Evolutionary conservation across 78 protist species (phyloP).

Genomic region (Cavenderia fasciculata): DNA sequence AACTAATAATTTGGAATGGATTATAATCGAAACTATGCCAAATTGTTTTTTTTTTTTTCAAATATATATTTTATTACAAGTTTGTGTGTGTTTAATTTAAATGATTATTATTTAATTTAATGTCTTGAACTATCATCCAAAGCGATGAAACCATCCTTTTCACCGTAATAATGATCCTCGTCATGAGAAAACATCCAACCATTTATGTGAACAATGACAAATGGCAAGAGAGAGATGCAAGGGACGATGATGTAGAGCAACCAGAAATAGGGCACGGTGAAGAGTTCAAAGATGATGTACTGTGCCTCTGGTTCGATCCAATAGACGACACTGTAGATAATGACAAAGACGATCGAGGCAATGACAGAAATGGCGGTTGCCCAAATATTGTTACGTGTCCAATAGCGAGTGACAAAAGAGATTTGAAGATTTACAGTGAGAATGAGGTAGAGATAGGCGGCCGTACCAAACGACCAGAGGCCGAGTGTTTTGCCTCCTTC

Average conservation of each 20-base stretch:
- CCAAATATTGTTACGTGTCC: background rate
- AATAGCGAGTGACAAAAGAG: conserved; percentile 42
- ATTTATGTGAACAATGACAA: conserved; percentile 12
- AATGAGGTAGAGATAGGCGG: conserved; percentile 59
- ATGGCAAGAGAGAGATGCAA: conserved; percentile 32
- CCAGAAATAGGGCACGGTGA: conserved; percentile 47
- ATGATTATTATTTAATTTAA: too few species aligned
- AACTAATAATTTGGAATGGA: too few species aligned
- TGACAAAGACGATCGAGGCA: conserved; percentile 31
- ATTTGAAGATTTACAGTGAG: conserved; percentile 57
- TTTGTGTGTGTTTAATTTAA: too few species aligned
- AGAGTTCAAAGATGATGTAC: conserved; percentile 40
- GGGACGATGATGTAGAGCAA: conserved; percentile 40
- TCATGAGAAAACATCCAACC: conserved; percentile 40
- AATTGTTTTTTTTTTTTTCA: too few species aligned
- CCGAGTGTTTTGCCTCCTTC: conserved; percentile 68
- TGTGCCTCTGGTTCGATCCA: conserved; percentile 37
- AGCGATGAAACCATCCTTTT: conserved; percentile 8
- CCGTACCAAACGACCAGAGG: conserved; percentile 73
- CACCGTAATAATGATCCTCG: background rate
- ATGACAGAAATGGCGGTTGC: background rate
- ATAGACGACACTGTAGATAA: conserved; percentile 31
- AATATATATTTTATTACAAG: too few species aligned
- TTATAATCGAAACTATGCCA: too few species aligned
- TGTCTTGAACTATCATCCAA: background rate